Evolutionary conservation across 352 stramenopile genomes (phyloP).

Genomic region (Phytophthora fragariaefolia): DNA sequence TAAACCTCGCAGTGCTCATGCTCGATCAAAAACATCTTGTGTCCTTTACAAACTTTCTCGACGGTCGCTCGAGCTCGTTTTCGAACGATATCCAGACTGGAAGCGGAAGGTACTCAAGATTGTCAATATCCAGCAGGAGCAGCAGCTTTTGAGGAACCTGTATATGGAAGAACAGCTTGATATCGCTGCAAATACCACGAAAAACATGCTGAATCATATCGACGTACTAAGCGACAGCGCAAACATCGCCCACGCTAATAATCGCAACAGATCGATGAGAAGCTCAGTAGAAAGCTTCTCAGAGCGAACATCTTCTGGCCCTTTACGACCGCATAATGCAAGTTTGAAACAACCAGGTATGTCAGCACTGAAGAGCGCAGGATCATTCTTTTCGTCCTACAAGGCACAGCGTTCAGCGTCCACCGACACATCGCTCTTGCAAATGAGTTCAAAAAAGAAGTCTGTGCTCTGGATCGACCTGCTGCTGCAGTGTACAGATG

Average conservation of each 20-base stretch:
- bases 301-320: not conserved
- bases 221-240: constrained; percentile 16
- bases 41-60: constrained; percentile 63
- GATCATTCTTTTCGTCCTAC: constrained; percentile 37
- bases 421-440: constrained; percentile 6
- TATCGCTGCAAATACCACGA: constrained; percentile 14
- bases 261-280: not conserved
- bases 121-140: constrained; percentile 58
- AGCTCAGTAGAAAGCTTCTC: constrained; percentile 14
- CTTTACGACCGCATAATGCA: not conserved
- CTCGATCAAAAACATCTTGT: constrained; percentile 60
- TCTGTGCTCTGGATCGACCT: constrained; percentile 56
- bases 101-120: constrained; percentile 65
- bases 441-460: constrained; percentile 13
- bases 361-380: constrained; percentile 6
- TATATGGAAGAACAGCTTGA: constrained; percentile 73
- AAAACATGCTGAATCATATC: constrained; percentile 22
- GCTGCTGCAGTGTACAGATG: constrained; percentile 53
- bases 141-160: constrained; percentile 58
- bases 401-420: constrained; percentile 33
- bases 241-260: not conserved
- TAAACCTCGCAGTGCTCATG: constrained; percentile 50
- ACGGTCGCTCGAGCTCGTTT: constrained; percentile 59
- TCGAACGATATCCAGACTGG: constrained; percentile 69
- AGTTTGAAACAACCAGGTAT: constrained; percentile 2